Evolutionary conservation across 306 rosid genomes (phyloP).

Genomic region (Psophocarpus tetragonolobus): DNA sequence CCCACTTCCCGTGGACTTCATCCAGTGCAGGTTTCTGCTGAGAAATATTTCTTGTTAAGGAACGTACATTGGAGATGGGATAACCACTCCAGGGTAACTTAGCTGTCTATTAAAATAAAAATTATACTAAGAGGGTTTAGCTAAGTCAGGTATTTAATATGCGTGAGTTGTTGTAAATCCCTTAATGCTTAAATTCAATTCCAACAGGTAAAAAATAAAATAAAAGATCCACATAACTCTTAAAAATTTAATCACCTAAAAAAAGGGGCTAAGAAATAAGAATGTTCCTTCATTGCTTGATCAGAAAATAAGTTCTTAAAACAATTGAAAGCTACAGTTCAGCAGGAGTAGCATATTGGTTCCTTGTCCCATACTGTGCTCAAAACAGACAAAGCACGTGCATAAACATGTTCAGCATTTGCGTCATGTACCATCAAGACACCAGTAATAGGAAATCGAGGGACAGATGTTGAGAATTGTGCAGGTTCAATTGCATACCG

Average conservation of each 20-base stretch:
- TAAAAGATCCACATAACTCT: not conserved
- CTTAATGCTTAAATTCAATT: no score
- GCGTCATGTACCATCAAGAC: not conserved
- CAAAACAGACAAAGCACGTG: not conserved
- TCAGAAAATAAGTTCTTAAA: not conserved
- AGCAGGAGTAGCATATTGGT: not conserved
- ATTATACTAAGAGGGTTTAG: no score
- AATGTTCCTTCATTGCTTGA: not conserved
- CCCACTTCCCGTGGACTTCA: no score
- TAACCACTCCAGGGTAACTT: not conserved
- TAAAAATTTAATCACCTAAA: not conserved
- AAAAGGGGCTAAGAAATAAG: not conserved
- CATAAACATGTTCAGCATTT: constrained; percentile 15
- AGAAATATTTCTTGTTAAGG: no score
- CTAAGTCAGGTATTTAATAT: no score
- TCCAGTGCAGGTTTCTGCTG: no score
- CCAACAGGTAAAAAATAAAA: no score
- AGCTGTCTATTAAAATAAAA: not conserved
- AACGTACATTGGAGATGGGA: no score
- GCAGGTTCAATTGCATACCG: constrained; percentile 58
- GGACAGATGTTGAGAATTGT: constrained; percentile 24
- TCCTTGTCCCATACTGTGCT: constrained; percentile 3
- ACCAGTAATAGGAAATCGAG: constrained; percentile 1
- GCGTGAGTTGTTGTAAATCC: no score
- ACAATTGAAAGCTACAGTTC: constrained; percentile 5